Evolutionary conservation across 805 yeast species (phyloP).

Genomic region (Candida patagonica): DNA sequence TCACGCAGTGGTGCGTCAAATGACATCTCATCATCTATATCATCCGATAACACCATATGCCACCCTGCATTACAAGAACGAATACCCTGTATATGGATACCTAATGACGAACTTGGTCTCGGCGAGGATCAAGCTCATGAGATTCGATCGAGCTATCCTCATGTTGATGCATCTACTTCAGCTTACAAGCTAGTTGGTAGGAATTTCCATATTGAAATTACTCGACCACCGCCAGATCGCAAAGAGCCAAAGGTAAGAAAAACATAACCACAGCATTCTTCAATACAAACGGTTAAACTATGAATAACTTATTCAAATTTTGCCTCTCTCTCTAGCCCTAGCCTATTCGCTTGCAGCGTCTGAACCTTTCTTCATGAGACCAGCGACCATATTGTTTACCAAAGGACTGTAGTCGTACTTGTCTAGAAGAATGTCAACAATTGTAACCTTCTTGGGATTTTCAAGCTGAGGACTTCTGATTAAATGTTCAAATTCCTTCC

Average conservation of each 20-base stretch:
- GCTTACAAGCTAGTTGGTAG: slow-evolving; percentile 20
- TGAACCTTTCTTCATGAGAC: slow-evolving; percentile 20
- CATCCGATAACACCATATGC: slow-evolving; percentile 8
- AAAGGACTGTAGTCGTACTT: slow-evolving; percentile 58
- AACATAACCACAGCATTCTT: too few relatives aligned
- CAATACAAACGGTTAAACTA: background rate
- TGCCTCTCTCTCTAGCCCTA: slow-evolving; percentile 6
- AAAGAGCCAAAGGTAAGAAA: too few relatives aligned
- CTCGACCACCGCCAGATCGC: slow-evolving; percentile 21
- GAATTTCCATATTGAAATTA: slow-evolving; percentile 6
- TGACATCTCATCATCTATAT: background rate
- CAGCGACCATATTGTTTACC: slow-evolving; percentile 28
- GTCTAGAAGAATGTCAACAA: slow-evolving; percentile 53
- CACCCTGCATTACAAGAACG: slow-evolving; percentile 25
- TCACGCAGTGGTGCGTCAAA: background rate
- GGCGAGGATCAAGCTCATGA: slow-evolving; percentile 27
- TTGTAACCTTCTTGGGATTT: slow-evolving; percentile 31
- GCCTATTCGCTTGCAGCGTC: slow-evolving; percentile 18
- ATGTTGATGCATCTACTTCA: slow-evolving; percentile 21
- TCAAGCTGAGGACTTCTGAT: slow-evolving; percentile 25
- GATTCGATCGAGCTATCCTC: slow-evolving; percentile 19
- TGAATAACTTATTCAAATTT: too few relatives aligned
- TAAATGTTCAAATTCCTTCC: slow-evolving; percentile 32
- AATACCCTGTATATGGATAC: slow-evolving; percentile 36
- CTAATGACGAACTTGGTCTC: slow-evolving; percentile 32